A percentile compares a stretch with the other conserved stretches of the same genome.
phyloP scores from a whole-genome alignment of 2,329 filamentous ascomycete genomes.

The Tolypocladium inflatum region DNA sequence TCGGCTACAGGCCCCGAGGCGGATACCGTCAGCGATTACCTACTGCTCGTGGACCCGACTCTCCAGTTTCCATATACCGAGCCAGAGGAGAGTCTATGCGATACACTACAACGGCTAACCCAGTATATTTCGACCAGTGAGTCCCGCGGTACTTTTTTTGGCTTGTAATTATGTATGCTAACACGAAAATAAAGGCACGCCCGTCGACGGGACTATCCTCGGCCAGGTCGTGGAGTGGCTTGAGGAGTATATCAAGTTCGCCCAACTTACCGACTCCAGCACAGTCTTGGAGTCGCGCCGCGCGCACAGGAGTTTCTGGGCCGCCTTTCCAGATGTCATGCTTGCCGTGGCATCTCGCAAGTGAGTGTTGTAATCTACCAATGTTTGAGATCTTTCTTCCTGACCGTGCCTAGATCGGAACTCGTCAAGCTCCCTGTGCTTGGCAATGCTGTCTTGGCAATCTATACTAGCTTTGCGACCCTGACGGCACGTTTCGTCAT shows the following conservation, averaged over 20 bases:
- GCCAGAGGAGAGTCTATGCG: constrained; percentile 16
- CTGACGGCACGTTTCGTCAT: constrained; percentile 42
- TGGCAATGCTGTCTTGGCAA: constrained; percentile 10
- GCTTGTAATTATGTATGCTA: background rate
- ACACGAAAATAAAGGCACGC: constrained; percentile 26
- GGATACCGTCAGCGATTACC: constrained; percentile 11
- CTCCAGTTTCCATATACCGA: constrained; percentile 36
- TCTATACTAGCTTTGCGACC: constrained; percentile 34
- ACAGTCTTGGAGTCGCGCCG: constrained; percentile 32
- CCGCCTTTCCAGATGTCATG: constrained; percentile 39
- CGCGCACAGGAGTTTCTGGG: constrained; percentile 41
- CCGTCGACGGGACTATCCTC: constrained; percentile 34
- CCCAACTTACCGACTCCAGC: constrained; percentile 20
- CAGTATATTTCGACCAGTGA: constrained; percentile 25
- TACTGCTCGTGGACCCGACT: constrained; percentile 29
- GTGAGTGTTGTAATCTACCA: constrained; percentile 20
- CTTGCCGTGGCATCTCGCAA: constrained; percentile 21
- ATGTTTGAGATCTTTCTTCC: background rate
- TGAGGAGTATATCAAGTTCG: constrained; percentile 34
- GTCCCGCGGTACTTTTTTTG: background rate
- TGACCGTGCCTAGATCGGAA: constrained; percentile 2
- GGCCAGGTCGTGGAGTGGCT: constrained; percentile 40
- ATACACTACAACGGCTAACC: constrained; percentile 24
- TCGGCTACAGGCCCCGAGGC: constrained; percentile 22
- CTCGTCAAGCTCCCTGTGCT: background rate